phyloP scores from a whole-genome alignment of 306 rosid species.

The Cicer judaicum region DNA sequence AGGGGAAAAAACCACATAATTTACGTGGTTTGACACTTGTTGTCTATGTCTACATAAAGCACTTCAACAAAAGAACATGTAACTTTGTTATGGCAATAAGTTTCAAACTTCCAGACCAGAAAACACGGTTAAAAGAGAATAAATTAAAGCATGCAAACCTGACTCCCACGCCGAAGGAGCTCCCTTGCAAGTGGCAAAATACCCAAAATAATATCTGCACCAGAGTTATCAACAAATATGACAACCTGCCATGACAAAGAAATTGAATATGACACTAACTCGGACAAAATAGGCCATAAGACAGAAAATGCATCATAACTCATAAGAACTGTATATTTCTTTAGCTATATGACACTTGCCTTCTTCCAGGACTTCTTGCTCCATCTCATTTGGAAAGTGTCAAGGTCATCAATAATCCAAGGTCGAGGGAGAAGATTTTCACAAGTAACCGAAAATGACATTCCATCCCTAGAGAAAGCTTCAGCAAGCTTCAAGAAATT shows the following conservation, averaged over 20 bases:
- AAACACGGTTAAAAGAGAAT: constrained; percentile 17
- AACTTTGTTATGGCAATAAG: not conserved
- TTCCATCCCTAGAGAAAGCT: constrained; percentile 85
- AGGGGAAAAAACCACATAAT: not conserved
- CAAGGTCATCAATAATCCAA: constrained; percentile 96
- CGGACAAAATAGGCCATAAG: constrained; percentile 17
- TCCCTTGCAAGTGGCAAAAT: constrained; percentile 97
- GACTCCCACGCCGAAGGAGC: constrained; percentile 80
- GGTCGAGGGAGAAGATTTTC: constrained; percentile 89
- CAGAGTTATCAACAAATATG: constrained; percentile 98
- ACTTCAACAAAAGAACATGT: not conserved
- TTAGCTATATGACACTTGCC: constrained; percentile 55
- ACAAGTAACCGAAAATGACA: constrained; percentile 85
- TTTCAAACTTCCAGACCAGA: constrained; percentile 14
- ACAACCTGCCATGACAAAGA: constrained; percentile 62
- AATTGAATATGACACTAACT: constrained; percentile 39
- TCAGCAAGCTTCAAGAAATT: constrained; percentile 86
- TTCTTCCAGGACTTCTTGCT: constrained; percentile 81
- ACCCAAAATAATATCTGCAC: constrained; percentile 95
- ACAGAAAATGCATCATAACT: not conserved
- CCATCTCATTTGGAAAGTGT: constrained; percentile 73
- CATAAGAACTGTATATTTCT: not conserved
- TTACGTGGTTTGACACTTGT: not conserved
- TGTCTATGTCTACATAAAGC: not conserved
- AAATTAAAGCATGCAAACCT: constrained; percentile 57